Base-by-base conservation (phyloP, 1,284 basidiomycete genomes). In the Xerocomus tenax region DNA sequence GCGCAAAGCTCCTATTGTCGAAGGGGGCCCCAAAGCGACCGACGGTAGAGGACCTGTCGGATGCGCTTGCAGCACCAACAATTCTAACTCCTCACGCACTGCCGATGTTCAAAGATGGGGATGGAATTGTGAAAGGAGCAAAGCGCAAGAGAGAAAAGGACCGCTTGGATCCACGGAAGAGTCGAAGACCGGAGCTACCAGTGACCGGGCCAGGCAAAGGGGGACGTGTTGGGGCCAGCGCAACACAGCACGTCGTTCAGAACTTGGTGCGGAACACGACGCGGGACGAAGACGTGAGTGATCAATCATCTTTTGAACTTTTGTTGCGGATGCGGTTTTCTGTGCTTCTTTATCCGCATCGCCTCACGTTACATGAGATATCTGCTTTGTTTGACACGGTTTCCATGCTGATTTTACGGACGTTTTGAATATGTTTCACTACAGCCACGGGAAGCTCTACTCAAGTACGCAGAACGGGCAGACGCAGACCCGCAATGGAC, bases 201-300 rank as follows among this genome's bases (percentile, higher is more conserved):
- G 80, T 98, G 41, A 82, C 76, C 48, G 96, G 96, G 5, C 90
- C 89, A 26, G 96, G 96, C 46, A 80, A 79, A 60, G 95, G 94
- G 25, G 96, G 96, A 42, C 74, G 95, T 26, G 89, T 99, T 41
- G 96, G 96, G 21, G 88, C 91, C 32, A 92, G 89, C 69, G 95
- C 92, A 5, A 97, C 89, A 42, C 91, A 96, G 58, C 90, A 95
- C 62, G 81, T 97, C 54, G 92, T 98, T 39, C 91, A 96, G 70
- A 87, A 89, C 60, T 72, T 98, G 64, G 91, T 93, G 49, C 78
- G 87, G 63, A 89, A 93, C 64, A 88, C 83, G 54, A 88, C 87
- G 39, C 73, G 90, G 61, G 89, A 90, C 71, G 84, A 94, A 71
- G 93, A 97, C 71, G 92, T 95, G 73, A 78, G 92, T 89, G 52